Base-by-base conservation (phyloP, 108 stramenopile genomes). In the Nannochloropsis gaditana region DNA sequence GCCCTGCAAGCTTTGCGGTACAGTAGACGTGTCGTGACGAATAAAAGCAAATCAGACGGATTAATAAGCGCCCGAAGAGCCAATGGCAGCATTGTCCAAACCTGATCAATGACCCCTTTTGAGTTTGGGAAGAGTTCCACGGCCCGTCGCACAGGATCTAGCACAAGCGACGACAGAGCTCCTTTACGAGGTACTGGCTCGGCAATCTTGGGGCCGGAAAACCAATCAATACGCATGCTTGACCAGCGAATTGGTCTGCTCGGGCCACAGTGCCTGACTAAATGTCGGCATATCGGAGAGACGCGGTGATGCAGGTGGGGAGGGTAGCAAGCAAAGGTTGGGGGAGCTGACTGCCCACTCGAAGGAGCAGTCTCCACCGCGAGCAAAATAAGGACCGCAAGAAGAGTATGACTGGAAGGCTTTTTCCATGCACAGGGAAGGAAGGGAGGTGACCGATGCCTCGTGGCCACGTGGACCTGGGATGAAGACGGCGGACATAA, bases 1-100 rank as follows among this genome's bases (percentile, higher is more conserved):
- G 59, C 59, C 59, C 59, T 15, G 59, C 59, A 73, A 73, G 80
- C 80, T 41, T 80, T 80, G 5, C 41, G 21, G 80, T 80, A 80
- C 31, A 80, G 11, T 21, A 80, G 80, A 41, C 41, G 41, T 5
- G 41, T 41, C 31, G 31, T 41, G 31, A 80, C 21, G 31, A 80
- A 80, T 11, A 80, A 9, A 0, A 41, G 11, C 31, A 80, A 41
- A 41, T 80, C 80, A 41, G 31, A 41, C 5, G 80, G 80, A 9
- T 80, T 80, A 41, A 80, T 80, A 11, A 80, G 80, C 31, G 80
- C 80, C 31, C 80, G 80, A 11, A 80, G n/a, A 4, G 59, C 59
- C 59, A 73, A 8, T n/a, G 59, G 59, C 59, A 73, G n/a, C 19
- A 73, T n/a, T 4, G 15, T 73, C 59, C 59, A 73, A 6, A 73